Conservation (phyloP, 106 monocot genomes). For the Chionographis japonica region DNA sequence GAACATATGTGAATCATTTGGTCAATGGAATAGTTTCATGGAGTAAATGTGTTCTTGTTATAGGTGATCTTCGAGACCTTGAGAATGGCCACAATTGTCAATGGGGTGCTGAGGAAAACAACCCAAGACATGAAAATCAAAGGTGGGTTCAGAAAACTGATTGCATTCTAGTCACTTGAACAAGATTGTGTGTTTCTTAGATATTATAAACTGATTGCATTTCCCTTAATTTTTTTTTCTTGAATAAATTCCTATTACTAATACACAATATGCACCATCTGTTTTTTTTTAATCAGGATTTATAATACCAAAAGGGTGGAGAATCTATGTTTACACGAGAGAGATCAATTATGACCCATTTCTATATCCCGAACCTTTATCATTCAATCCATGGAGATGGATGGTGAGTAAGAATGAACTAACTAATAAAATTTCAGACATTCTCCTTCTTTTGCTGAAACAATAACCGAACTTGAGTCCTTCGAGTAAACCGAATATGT, state of each 20-base stretch:
- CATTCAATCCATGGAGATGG: conserved; percentile 80
- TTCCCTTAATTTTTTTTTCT: too few species aligned
- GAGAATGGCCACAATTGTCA: conserved; percentile 58
- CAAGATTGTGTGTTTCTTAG: neutral
- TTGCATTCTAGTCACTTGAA: too few species aligned
- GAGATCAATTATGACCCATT: conserved; percentile 54
- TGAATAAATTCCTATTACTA: too few species aligned
- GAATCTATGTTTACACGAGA: conserved; percentile 53
- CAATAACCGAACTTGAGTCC: too few species aligned
- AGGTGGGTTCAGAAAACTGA: conserved; percentile 20
- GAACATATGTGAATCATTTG: too few species aligned
- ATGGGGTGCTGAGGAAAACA: conserved; percentile 62
- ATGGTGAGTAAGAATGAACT: conserved; percentile 25
- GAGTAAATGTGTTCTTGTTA: neutral
- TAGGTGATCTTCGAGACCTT: conserved; percentile 58
- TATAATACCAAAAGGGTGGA: conserved; percentile 63
- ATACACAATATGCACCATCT: neutral
- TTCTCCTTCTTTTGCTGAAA: too few species aligned
- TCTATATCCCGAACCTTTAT: conserved; percentile 41
- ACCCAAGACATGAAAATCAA: conserved; percentile 49
- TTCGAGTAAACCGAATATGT: too few species aligned
- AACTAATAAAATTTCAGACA: neutral
- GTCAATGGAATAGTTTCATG: too few species aligned
- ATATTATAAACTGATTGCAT: neutral
- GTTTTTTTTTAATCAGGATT: conserved; percentile 22